A percentile compares a stretch with the other conserved stretches of the same genome.
Evolutionary conservation across 495 filamentous ascomycete species (phyloP).

Genomic region (Aspergillus diversus): DNA sequence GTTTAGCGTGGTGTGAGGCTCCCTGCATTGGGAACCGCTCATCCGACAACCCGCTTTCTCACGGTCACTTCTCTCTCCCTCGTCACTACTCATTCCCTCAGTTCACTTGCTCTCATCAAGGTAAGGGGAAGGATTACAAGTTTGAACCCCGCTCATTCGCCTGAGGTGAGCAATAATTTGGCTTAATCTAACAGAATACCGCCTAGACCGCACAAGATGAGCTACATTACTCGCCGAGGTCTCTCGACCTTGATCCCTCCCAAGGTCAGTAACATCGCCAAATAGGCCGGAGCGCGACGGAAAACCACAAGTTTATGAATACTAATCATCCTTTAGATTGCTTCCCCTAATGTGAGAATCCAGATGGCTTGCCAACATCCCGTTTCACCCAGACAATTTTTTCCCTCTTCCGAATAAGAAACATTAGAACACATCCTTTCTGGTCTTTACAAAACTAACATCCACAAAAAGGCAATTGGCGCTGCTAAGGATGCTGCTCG

Average conservation of each 20-base stretch:
- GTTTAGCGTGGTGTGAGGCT: constrained; percentile 45
- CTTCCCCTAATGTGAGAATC: constrained; percentile 86
- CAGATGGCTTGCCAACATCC: constrained; percentile 18
- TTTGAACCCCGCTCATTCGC: not conserved
- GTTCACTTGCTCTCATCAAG: constrained; percentile 42
- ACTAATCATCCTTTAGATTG: constrained; percentile 61
- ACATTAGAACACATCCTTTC: not conserved
- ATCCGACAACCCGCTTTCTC: constrained; percentile 51
- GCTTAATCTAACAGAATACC: constrained; percentile 32
- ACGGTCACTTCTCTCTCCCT: constrained; percentile 38
- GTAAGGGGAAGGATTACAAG: constrained; percentile 27
- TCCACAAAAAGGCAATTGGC: constrained; percentile 71
- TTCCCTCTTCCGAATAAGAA: constrained; percentile 8
- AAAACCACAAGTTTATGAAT: constrained; percentile 11
- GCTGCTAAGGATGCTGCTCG: constrained; percentile 90
- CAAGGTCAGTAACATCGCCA: constrained; percentile 66
- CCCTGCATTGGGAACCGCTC: constrained; percentile 34
- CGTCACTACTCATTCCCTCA: constrained; percentile 39
- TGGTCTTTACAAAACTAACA: constrained; percentile 28
- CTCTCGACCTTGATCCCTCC: constrained; percentile 98
- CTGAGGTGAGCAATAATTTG: constrained; percentile 10
- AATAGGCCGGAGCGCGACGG: constrained; percentile 5
- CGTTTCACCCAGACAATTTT: constrained; percentile 21
- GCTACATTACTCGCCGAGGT: constrained; percentile 81
- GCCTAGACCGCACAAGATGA: constrained; percentile 70